phyloP scores from a whole-genome alignment of 345 rosid species.

The Diplotaxis tenuifolia region DNA sequence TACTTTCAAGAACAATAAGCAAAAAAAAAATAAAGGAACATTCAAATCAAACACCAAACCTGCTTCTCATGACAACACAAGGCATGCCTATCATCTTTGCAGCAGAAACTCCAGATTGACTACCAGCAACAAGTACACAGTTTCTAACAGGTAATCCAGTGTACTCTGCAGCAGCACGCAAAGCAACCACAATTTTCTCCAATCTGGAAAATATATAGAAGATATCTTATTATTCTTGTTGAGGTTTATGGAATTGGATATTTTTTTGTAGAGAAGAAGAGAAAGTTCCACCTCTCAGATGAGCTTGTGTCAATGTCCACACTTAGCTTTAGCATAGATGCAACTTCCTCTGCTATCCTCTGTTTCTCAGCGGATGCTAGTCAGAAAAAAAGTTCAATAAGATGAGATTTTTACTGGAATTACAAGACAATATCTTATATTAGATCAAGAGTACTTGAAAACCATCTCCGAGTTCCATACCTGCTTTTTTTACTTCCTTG shows the following conservation, averaged over 20 bases:
- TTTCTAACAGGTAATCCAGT: constrained; percentile 52
- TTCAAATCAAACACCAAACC: constrained; percentile 40
- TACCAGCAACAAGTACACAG: constrained; percentile 86
- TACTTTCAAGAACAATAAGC: neutral
- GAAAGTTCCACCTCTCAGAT: constrained; percentile 59
- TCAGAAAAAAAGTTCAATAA: constrained; percentile 21
- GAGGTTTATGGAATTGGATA: neutral
- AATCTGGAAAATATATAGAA: constrained; percentile 39
- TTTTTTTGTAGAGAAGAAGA: neutral
- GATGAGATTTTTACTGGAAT: constrained; percentile 15
- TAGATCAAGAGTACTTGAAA: neutral
- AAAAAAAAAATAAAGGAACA: neutral
- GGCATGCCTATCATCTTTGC: constrained; percentile 88
- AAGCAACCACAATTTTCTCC: constrained; percentile 69
- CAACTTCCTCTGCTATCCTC: constrained; percentile 88
- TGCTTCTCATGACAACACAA: constrained; percentile 80
- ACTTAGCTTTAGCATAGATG: constrained; percentile 73
- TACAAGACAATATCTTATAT: constrained; percentile 1
- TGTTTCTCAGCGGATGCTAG: constrained; percentile 87
- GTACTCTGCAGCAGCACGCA: constrained; percentile 87
- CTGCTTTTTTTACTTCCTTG: constrained; percentile 78
- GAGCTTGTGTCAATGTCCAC: constrained; percentile 78
- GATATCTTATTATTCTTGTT: neutral
- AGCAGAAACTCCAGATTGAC: constrained; percentile 71
- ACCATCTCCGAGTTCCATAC: constrained; percentile 32